Conservation (phyloP, 2,329 filamentous ascomycete species). For the Beauveria brongniartii region DNA sequence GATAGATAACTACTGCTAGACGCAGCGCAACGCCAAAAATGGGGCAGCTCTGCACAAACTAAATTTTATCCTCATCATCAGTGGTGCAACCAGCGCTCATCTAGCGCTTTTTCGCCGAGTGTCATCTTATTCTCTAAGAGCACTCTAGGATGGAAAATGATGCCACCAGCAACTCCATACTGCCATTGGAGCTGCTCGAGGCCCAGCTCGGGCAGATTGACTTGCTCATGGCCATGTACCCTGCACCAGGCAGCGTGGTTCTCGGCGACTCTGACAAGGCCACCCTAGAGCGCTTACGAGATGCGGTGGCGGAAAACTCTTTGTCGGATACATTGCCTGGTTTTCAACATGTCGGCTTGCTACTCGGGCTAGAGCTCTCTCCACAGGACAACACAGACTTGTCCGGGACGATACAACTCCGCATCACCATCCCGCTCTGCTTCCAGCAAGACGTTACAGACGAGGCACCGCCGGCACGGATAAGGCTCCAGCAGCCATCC, state of each 20-base stretch:
- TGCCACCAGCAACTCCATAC: not conserved
- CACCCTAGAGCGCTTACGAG: constrained; percentile 15
- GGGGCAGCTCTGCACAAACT: not conserved
- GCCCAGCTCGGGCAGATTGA: constrained; percentile 41
- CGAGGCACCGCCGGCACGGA: constrained; percentile 33
- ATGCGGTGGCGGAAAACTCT: not conserved
- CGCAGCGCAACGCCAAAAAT: not conserved
- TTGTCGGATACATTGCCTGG: too few species aligned
- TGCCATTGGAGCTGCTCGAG: constrained; percentile 37
- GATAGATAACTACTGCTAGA: too few species aligned
- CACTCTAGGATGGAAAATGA: not conserved
- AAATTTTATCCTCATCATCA: too few species aligned
- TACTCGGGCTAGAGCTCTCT: constrained; percentile 7
- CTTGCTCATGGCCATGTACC: constrained; percentile 46
- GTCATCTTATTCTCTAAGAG: not conserved
- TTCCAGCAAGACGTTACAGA: constrained; percentile 6
- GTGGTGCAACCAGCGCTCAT: not conserved
- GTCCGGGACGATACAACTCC: constrained; percentile 21
- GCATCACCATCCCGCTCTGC: constrained; percentile 27
- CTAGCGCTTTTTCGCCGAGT: not conserved
- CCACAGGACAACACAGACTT: constrained; percentile 10
- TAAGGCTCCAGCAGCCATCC: constrained; percentile 37
- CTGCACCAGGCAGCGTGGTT: constrained; percentile 25
- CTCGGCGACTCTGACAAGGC: constrained; percentile 18
- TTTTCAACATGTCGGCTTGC: not conserved